These are phyloP conservation scores for Phytopythium cucurbitacearum DNA, from an alignment of 352 stramenopile genomes.

Conservation along the genomic window DNA sequence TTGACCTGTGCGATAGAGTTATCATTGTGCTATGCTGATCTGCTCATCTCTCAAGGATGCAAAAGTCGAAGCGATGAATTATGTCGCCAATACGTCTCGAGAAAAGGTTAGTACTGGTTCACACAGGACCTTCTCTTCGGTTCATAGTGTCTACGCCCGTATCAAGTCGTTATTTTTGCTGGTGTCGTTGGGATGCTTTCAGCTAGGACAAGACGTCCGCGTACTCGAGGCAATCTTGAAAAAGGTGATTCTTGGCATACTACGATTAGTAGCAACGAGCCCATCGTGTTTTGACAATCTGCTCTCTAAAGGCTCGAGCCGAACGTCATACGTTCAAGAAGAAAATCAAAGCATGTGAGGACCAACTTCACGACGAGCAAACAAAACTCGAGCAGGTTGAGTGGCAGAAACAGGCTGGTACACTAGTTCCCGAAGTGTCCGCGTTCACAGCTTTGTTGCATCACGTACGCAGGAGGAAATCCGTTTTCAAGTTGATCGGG, in stretches of 20 bases:
- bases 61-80: conserved; percentile 71
- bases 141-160: background rate
- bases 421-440: too few relatives aligned
- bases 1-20: background rate
- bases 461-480: conserved; percentile 46
- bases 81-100: conserved; percentile 61
- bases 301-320: conserved; percentile 48
- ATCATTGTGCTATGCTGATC: background rate
- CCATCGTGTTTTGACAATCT: background rate
- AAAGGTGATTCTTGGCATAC: conserved; percentile 26
- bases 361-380: conserved; percentile 44
- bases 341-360: conserved; percentile 65
- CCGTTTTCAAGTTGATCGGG: conserved; percentile 75
- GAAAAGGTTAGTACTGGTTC: conserved; percentile 50
- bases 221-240: conserved; percentile 71
- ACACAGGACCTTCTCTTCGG: background rate
- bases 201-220: conserved; percentile 74
- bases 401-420: too few relatives aligned
- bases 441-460: background rate
- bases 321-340: conserved; percentile 81
- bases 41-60: conserved; percentile 28
- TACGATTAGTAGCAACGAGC: too few relatives aligned
- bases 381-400: conserved; percentile 74
- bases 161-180: background rate
- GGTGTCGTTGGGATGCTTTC: background rate